Evolutionary conservation across 176 grass and related monocot species (phyloP).

Genomic region (Panicum miliaceum): DNA sequence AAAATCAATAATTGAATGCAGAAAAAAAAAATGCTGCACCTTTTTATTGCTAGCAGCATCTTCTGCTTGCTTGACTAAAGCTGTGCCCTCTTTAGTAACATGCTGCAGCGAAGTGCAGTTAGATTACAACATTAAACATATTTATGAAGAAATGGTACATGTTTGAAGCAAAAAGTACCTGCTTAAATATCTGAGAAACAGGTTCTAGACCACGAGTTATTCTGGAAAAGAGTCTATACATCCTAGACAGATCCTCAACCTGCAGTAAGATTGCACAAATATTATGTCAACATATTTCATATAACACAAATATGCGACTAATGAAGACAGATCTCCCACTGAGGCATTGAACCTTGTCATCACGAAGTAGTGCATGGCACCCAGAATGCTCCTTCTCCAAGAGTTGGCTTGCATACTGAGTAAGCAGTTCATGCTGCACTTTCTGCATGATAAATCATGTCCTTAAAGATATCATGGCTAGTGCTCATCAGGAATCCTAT

Average conservation of each 20-base stretch:
- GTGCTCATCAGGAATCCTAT: conserved; percentile 22
- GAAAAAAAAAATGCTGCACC: conserved; percentile 37
- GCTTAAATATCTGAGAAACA: conserved; percentile 91
- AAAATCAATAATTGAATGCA: conserved; percentile 8
- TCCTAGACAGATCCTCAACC: conserved; percentile 89
- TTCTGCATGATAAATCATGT: conserved; percentile 53
- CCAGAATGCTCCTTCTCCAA: conserved; percentile 95
- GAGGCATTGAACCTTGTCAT: conserved; percentile 74
- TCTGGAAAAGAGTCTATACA: conserved; percentile 90
- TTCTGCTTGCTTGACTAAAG: conserved; percentile 88
- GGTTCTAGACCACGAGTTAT: conserved; percentile 82
- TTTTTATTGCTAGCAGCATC: conserved; percentile 94
- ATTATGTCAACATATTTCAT: conserved; percentile 26
- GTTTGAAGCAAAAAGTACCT: conserved; percentile 54
- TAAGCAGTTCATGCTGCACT: conserved; percentile 87
- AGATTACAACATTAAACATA: conserved; percentile 31
- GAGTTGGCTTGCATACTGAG: conserved; percentile 75
- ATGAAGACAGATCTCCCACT: not conserved
- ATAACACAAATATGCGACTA: conserved; percentile 8
- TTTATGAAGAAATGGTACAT: not conserved
- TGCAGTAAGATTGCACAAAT: conserved; percentile 38
- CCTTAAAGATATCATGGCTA: not conserved
- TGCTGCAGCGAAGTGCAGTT: conserved; percentile 59
- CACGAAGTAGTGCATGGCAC: conserved; percentile 71
- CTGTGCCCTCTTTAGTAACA: conserved; percentile 83